phyloP scores from a whole-genome alignment of 148 eudicot genomes.

The Persicaria tinctoria region DNA sequence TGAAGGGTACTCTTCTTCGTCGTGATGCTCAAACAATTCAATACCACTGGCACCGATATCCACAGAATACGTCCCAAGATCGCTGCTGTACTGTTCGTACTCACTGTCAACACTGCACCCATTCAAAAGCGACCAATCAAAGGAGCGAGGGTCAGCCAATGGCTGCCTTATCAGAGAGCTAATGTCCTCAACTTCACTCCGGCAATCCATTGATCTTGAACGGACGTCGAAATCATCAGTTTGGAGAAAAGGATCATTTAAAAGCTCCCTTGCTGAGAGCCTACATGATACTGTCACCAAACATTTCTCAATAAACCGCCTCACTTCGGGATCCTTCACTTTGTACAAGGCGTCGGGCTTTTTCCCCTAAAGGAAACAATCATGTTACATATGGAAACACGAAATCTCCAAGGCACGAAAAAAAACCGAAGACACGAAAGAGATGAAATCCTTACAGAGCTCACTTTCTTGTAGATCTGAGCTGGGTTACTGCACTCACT shows the following conservation, averaged over 20 bases:
- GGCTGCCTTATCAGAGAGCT: constrained; percentile 36
- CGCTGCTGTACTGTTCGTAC: constrained; percentile 32
- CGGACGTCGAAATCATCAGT: constrained; percentile 38
- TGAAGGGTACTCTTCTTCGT: constrained; percentile 41
- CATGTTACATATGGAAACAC: background rate
- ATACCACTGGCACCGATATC: constrained; percentile 48
- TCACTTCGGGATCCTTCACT: constrained; percentile 70
- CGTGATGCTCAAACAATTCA: constrained; percentile 43
- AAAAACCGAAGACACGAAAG: background rate
- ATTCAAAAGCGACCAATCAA: constrained; percentile 28
- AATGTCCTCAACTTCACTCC: constrained; percentile 30
- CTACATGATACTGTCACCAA: constrained; percentile 59
- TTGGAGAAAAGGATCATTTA: constrained; percentile 75
- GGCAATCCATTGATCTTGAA: constrained; percentile 24
- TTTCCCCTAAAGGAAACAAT: constrained; percentile 44
- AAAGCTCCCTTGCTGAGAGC: constrained; percentile 69
- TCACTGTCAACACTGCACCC: constrained; percentile 30
- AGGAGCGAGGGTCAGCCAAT: constrained; percentile 22
- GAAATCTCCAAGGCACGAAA: background rate
- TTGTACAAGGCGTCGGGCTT: constrained; percentile 70
- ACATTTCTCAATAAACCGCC: constrained; percentile 69
- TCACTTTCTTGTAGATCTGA: constrained; percentile 16
- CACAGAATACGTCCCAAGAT: constrained; percentile 29
- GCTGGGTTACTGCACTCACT: constrained; percentile 16
- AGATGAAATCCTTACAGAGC: constrained; percentile 11